These are phyloP conservation scores for Arthroderma sp. DNA, from an alignment of 2,329 filamentous ascomycete genomes.

Conservation along the genomic window DNA sequence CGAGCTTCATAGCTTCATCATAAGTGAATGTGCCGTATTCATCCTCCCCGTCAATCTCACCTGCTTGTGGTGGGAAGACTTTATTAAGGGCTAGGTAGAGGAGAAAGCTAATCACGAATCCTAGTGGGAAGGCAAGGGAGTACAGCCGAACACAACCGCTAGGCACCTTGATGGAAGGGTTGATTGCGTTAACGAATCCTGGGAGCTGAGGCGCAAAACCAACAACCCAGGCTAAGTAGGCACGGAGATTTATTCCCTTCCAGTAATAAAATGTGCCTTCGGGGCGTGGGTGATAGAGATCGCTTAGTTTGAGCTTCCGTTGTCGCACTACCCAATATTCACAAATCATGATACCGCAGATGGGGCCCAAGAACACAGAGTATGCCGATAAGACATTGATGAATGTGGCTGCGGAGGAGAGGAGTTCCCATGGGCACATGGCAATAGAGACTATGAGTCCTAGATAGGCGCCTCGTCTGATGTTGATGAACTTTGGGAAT, in stretches of 20 bases:
- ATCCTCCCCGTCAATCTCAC: conserved; percentile 10
- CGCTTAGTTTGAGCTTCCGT: conserved; percentile 29
- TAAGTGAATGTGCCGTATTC: conserved; percentile 20
- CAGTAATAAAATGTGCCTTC: conserved; percentile 32
- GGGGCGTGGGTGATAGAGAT: conserved; percentile 28
- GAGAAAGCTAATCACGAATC: conserved; percentile 27
- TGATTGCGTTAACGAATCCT: conserved; percentile 25
- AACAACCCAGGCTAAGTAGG: conserved; percentile 18
- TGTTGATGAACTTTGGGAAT: conserved; percentile 42
- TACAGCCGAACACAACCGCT: conserved; percentile 27
- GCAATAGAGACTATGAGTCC: conserved; percentile 9
- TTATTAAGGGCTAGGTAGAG: conserved; percentile 22
- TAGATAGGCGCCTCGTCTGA: conserved; percentile 41
- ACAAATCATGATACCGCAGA: conserved; percentile 23
- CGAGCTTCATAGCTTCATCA: conserved; percentile 8
- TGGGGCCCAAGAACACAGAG: conserved; percentile 34
- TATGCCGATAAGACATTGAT: conserved; percentile 35
- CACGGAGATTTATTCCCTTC: conserved; percentile 34
- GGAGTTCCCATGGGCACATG: conserved; percentile 38
- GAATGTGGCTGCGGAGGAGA: conserved; percentile 35
- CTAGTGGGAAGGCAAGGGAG: conserved; percentile 30
- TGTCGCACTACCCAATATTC: conserved; percentile 24
- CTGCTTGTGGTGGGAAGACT: conserved; percentile 17
- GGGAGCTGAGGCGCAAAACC: conserved; percentile 14
- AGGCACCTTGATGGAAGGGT: conserved; percentile 7